Percentiles rank a stretch among this genome's conserved stretches.
Evolutionary conservation across 805 yeast genomes (phyloP).

Genomic region (Sungouiozyma intestinalis): DNA sequence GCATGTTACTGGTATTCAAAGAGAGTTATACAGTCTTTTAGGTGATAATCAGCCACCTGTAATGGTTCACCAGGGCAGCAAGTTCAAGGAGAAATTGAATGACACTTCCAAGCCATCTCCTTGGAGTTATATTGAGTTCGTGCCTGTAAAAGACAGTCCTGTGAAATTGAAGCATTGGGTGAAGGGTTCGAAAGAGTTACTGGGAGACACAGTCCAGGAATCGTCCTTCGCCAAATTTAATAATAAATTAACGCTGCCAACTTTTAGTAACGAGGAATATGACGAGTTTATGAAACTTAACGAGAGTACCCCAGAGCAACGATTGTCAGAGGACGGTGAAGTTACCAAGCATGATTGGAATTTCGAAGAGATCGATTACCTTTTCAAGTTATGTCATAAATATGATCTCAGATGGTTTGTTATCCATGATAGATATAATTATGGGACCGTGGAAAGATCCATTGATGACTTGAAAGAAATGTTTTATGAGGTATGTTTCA

Average conservation of each 20-base stretch:
- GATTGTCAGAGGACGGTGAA: constrained; percentile 9
- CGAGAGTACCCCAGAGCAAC: constrained; percentile 6
- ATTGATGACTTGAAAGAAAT: constrained; percentile 78
- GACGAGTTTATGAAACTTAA: constrained; percentile 33
- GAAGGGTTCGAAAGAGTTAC: constrained; percentile 48
- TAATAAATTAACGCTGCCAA: constrained; percentile 58
- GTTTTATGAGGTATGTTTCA: constrained; percentile 59
- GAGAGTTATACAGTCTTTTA: constrained; percentile 77
- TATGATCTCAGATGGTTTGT: constrained; percentile 50
- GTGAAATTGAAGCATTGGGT: constrained; percentile 77
- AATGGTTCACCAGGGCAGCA: constrained; percentile 38
- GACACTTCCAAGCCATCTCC: constrained; percentile 59
- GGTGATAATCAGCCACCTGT: constrained; percentile 91
- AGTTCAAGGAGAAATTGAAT: constrained; percentile 56
- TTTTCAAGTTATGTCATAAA: constrained; percentile 60
- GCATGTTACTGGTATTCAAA: constrained; percentile 59
- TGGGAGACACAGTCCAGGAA: constrained; percentile 25
- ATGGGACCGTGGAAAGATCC: constrained; percentile 32
- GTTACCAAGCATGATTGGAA: constrained; percentile 39
- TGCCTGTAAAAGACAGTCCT: constrained; percentile 29
- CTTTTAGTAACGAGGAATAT: constrained; percentile 53
- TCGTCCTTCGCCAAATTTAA: constrained; percentile 68
- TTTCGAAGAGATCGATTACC: constrained; percentile 63
- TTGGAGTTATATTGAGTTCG: constrained; percentile 64
- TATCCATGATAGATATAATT: constrained; percentile 47